phyloP scores from a whole-genome alignment of 2,329 filamentous ascomycete genomes.

The Epichloe sp. region DNA sequence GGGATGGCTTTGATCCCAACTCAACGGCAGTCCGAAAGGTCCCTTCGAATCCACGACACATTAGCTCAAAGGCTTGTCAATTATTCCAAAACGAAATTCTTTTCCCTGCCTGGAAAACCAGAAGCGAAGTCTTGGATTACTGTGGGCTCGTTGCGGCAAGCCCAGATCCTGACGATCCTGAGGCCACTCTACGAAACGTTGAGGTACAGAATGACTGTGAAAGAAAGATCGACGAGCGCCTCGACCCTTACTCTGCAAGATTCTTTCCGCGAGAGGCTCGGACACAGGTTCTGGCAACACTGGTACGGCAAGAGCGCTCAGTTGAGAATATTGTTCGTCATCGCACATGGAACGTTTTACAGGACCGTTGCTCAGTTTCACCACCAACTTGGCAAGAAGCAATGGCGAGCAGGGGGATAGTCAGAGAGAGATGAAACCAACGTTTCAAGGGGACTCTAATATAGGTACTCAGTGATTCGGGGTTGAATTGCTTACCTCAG shows the following conservation, averaged over 20 bases:
- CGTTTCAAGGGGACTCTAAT: not conserved
- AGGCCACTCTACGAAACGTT: slow-evolving; percentile 52
- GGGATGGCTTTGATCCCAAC: slow-evolving; percentile 60
- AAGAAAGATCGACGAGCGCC: slow-evolving; percentile 67
- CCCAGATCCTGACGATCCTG: slow-evolving; percentile 77
- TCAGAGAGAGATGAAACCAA: not conserved
- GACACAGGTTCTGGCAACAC: slow-evolving; percentile 62
- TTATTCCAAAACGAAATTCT: slow-evolving; percentile 65
- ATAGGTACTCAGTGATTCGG: not conserved
- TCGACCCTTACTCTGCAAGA: slow-evolving; percentile 82
- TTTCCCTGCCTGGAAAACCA: slow-evolving; percentile 77
- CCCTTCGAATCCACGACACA: slow-evolving; percentile 34
- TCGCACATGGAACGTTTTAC: slow-evolving; percentile 69
- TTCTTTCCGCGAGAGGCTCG: slow-evolving; percentile 70
- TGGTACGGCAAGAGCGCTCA: slow-evolving; percentile 61
- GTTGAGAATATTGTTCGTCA: slow-evolving; percentile 69
- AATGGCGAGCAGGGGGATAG: slow-evolving; percentile 37
- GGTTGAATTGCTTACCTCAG: too few relatives aligned
- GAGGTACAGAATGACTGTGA: slow-evolving; percentile 60
- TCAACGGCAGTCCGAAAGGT: slow-evolving; percentile 56
- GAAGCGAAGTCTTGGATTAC: slow-evolving; percentile 76
- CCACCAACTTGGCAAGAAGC: slow-evolving; percentile 51
- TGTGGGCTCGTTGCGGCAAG: slow-evolving; percentile 79
- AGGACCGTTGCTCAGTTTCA: slow-evolving; percentile 56
- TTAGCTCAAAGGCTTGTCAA: slow-evolving; percentile 51